Evolutionary conservation across 805 yeast genomes (phyloP).

Genomic region (Blastobotrys parvus): DNA sequence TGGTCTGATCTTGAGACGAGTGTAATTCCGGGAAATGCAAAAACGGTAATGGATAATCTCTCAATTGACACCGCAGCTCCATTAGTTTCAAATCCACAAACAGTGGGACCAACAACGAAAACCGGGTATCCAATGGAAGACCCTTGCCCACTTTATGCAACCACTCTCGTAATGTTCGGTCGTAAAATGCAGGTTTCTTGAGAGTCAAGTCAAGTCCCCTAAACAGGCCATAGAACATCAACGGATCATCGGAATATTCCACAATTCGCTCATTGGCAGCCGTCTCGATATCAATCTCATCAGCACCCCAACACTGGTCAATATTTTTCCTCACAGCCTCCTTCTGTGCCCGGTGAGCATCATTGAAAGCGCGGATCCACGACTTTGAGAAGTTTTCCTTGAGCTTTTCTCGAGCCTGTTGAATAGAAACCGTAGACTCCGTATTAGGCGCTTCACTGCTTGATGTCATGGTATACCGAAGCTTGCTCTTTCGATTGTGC

Average conservation of each 20-base stretch:
- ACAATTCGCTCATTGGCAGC: slow-evolving; percentile 38
- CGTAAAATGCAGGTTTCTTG: slow-evolving; percentile 43
- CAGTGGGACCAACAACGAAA: slow-evolving; percentile 61
- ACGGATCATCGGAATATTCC: slow-evolving; percentile 40
- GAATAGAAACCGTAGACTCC: slow-evolving; percentile 19
- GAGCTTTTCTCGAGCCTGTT: slow-evolving; percentile 31
- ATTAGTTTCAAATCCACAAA: slow-evolving; percentile 45
- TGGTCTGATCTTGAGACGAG: slow-evolving; percentile 26
- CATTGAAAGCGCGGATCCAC: slow-evolving; percentile 63
- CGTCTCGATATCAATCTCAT: slow-evolving; percentile 30
- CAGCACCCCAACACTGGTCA: slow-evolving; percentile 22
- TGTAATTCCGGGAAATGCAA: slow-evolving; percentile 55
- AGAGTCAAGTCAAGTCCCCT: slow-evolving; percentile 42
- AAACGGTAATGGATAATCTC: slow-evolving; percentile 85
- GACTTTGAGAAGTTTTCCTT: slow-evolving; percentile 45
- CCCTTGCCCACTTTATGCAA: slow-evolving; percentile 73
- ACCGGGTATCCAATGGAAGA: slow-evolving; percentile 60
- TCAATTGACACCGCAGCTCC: slow-evolving; percentile 60
- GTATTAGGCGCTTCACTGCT: too few relatives aligned
- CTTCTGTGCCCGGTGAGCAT: slow-evolving; percentile 21
- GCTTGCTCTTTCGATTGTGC: not conserved
- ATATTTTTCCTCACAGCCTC: slow-evolving; percentile 34
- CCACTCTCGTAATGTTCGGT: slow-evolving; percentile 49
- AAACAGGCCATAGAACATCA: slow-evolving; percentile 44
- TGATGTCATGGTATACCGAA: not conserved